phyloP scores from a whole-genome alignment of 2,329 filamentous ascomycete species.

The Penicillium sp. region DNA sequence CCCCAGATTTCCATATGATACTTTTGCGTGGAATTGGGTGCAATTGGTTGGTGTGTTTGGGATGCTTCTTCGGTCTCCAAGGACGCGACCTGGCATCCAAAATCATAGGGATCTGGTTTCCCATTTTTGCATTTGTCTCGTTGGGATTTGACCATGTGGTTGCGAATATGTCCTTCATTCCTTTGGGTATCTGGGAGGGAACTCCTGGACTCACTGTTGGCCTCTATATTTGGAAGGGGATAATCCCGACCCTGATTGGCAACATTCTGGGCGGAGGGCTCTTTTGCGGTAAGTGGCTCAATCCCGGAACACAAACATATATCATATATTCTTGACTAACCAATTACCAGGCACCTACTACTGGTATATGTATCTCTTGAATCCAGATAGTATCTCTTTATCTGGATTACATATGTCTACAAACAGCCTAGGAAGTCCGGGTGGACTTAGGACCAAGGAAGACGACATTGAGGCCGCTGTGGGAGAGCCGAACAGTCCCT shows the following conservation, averaged over 20 bases:
- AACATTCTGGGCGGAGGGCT: conserved; percentile 59
- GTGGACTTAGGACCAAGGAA: neutral
- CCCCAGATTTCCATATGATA: conserved; percentile 56
- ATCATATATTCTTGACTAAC: neutral
- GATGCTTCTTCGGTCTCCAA: conserved; percentile 50
- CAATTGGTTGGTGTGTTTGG: conserved; percentile 64
- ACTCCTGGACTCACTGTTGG: conserved; percentile 51
- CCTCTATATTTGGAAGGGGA: conserved; percentile 62
- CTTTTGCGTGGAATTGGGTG: conserved; percentile 60
- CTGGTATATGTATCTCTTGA: conserved; percentile 52
- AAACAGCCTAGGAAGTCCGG: neutral
- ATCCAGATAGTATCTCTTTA: conserved; percentile 24
- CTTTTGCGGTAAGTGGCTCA: conserved; percentile 49
- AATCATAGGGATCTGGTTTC: conserved; percentile 61
- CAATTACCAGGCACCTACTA: conserved; percentile 42
- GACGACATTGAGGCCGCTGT: conserved; percentile 14
- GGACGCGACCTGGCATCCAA: conserved; percentile 59
- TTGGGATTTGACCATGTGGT: conserved; percentile 61
- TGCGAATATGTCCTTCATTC: conserved; percentile 61
- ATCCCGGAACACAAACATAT: neutral
- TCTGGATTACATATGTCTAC: conserved; percentile 11
- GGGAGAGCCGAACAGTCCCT: too few relatives aligned
- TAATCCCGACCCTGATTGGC: conserved; percentile 58
- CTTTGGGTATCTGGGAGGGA: conserved; percentile 56
- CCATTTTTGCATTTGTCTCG: conserved; percentile 59